Base-by-base conservation (phyloP, 257 asterid species). In the Eustoma russellianum region DNA sequence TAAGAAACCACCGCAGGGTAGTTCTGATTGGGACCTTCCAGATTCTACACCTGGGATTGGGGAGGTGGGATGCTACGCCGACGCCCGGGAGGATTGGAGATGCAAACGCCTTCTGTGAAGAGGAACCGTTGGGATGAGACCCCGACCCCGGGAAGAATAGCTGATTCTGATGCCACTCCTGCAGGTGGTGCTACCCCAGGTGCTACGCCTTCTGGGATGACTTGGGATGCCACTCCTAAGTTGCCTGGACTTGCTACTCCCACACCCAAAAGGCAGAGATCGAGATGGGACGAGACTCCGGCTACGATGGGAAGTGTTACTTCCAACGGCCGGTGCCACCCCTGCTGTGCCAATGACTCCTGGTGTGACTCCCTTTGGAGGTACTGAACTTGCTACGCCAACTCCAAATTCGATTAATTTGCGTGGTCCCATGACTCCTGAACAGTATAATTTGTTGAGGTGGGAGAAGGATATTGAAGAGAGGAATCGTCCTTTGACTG, bases 281-380 rank as follows among this genome's bases (percentile, higher is more conserved):
- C 97, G 6, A 88, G 97, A 73, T 88, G 97, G 97, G 97, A 88
- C 56, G 97, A 88, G 69, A 88, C 97, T 34, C 97, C 97, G 11
- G 97, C 97, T 30, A 76, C 94, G 14, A 83, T 88, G 84, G 95
- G 95, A 16, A 88, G 97, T 71, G 97, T 87, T 18, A 88, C 97
- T 1, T 95, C 95, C 0, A 71, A 62, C 51, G 80, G 64, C 66
- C 16, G 93, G 88, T 48, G 88, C 96, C 50, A 88, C 97, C 6
- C 97, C 97, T 17, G 76, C 89, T 60, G 95, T 82, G 48, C 75
- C 94, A 1, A 79, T 79, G 61, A 88, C 94, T 5, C 95, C 94
- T 1, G 95, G 97, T 50, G 86, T 80, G 56, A 89, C 95, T 41
- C 95, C 95, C 30, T 60, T 81, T 53, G 96, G 96, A 17, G 96